These are phyloP conservation scores for Fonsecaea monophora DNA, from an alignment of 2,329 filamentous ascomycete genomes.

Conservation along the genomic window DNA sequence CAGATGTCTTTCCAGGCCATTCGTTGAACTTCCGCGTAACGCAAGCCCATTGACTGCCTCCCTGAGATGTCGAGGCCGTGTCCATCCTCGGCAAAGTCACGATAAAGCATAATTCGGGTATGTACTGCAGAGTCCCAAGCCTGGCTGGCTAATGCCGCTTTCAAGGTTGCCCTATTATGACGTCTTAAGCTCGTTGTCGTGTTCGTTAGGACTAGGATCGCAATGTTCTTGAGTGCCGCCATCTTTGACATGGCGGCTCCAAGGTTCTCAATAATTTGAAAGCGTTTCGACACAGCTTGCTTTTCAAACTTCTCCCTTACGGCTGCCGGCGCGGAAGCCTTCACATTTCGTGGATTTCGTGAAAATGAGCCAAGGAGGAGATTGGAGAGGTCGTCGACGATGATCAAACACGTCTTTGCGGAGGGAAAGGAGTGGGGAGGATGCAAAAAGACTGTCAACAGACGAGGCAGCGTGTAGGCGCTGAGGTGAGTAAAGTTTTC, in stretches of 20 bases:
- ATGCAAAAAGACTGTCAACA: conserved; percentile 74
- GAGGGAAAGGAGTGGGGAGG: conserved; percentile 71
- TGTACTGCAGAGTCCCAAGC: conserved; percentile 82
- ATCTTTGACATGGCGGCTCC: conserved; percentile 69
- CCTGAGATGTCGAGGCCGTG: conserved; percentile 46
- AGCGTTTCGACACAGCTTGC: conserved; percentile 54
- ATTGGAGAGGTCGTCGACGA: conserved; percentile 79
- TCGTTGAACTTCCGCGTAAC: conserved; percentile 71
- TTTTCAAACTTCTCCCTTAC: conserved; percentile 52
- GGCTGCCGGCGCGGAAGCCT: conserved; percentile 30
- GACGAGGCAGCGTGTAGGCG: conserved; percentile 65
- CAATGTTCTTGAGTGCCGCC: conserved; percentile 73
- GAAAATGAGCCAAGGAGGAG: conserved; percentile 80
- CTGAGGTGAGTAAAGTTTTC: conserved; percentile 70
- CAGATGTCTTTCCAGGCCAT: conserved; percentile 59
- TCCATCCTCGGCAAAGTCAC: conserved; percentile 69
- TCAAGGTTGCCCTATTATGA: conserved; percentile 71
- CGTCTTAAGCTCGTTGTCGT: conserved; percentile 78
- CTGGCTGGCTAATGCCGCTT: conserved; percentile 74
- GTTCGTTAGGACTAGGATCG: conserved; percentile 78
- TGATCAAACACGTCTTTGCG: conserved; percentile 67
- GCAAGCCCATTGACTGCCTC: conserved; percentile 51
- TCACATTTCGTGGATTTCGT: conserved; percentile 53
- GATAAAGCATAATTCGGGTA: conserved; percentile 76
- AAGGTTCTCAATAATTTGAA: conserved; percentile 69